Evolutionary conservation across 768 basidiomycete genomes (phyloP).

Genomic region (Daedaleopsis nitida): DNA sequence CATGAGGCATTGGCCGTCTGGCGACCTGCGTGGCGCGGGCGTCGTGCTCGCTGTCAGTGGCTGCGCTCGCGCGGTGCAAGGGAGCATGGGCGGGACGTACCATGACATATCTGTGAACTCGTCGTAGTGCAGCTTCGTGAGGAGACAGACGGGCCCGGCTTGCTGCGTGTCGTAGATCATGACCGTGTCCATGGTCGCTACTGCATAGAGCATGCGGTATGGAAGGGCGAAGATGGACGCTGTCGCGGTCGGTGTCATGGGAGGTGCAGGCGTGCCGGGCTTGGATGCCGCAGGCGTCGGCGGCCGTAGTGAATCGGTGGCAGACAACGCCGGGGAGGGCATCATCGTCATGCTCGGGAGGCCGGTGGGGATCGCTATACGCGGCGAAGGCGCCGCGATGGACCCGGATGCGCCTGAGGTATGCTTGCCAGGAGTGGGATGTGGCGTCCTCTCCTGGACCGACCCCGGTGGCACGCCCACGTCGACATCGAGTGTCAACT

Average conservation of each 20-base stretch:
- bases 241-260: conserved; percentile 34
- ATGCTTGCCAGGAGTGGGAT: conserved; percentile 15
- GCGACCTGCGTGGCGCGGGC: conserved; percentile 68
- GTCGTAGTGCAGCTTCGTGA: conserved; percentile 95
- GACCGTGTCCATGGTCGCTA: conserved; percentile 95
- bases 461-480: conserved; percentile 22
- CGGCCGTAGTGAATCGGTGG: conserved; percentile 47
- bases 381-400: conserved; percentile 54
- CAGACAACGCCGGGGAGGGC: conserved; percentile 59
- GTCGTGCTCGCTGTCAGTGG: not conserved
- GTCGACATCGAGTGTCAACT: conserved; percentile 64
- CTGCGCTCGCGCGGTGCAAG: not conserved
- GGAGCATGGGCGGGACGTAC: conserved; percentile 50
- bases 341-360: conserved; percentile 29
- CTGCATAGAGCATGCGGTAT: conserved; percentile 93
- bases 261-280: conserved; percentile 49
- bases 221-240: conserved; percentile 85
- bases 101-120: conserved; percentile 97
- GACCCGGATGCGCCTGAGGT: not conserved
- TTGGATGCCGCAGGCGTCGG: conserved; percentile 65
- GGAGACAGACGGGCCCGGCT: conserved; percentile 84
- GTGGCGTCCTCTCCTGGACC: conserved; percentile 7
- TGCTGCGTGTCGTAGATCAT: conserved; percentile 98
- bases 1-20: conserved; percentile 91
- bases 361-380: conserved; percentile 31